phyloP scores from a whole-genome alignment of 306 rosid species.

The Cucurbita ficifolia region DNA sequence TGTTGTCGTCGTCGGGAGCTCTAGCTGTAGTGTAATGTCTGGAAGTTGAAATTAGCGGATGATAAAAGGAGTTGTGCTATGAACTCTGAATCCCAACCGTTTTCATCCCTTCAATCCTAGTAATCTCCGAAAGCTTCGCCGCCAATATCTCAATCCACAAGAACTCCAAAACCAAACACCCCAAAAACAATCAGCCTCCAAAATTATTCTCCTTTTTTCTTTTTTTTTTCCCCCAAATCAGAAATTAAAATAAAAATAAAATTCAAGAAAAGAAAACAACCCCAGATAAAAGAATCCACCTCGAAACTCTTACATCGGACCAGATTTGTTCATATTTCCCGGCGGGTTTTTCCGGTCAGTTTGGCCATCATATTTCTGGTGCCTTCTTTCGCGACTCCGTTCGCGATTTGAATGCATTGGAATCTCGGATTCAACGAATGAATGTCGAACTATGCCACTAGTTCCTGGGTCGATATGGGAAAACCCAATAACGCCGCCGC shows the following conservation, averaged over 20 bases:
- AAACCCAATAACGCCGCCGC: constrained; percentile 7
- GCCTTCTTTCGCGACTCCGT: neutral
- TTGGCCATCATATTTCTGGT: neutral
- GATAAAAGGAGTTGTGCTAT: neutral
- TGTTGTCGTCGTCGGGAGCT: too few relatives aligned
- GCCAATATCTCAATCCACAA: constrained; percentile 46
- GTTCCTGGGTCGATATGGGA: constrained; percentile 25
- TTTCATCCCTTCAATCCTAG: constrained; percentile 7
- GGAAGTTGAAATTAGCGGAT: neutral
- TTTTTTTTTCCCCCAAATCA: neutral
- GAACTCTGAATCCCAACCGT: neutral
- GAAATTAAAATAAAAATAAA: neutral
- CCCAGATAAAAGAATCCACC: neutral
- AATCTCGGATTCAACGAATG: constrained; percentile 7
- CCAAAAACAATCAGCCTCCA: neutral
- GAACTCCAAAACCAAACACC: constrained; percentile 10
- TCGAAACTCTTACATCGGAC: neutral
- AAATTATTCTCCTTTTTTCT: neutral
- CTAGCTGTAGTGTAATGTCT: neutral
- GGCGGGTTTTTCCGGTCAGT: neutral
- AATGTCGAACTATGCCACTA: constrained; percentile 29
- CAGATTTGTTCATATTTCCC: neutral
- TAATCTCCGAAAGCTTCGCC: constrained; percentile 58
- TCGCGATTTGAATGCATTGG: constrained; percentile 6
- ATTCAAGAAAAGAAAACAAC: neutral